phyloP scores from a whole-genome alignment of 23 red algal genomes.

The Gracilaria gracilis region DNA sequence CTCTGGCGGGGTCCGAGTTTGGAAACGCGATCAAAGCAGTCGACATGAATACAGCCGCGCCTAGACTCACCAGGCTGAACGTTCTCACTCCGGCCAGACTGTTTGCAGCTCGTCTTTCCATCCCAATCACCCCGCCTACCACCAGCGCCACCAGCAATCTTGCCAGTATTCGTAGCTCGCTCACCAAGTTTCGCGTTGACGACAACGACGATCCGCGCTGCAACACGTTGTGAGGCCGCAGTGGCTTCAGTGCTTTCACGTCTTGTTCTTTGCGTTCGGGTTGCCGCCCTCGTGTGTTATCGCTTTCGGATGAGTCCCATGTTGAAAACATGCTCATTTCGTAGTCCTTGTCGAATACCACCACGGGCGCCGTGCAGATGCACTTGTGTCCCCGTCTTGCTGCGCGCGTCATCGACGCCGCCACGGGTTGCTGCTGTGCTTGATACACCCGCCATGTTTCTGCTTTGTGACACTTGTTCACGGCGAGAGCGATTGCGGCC shows the following conservation, averaged over 20 bases:
- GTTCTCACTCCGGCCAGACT: slow-evolving; percentile 75
- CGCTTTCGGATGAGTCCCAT: neutral
- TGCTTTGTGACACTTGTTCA: neutral
- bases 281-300: neutral
- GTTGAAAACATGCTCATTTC: neutral
- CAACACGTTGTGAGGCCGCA: neutral
- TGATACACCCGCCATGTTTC: neutral
- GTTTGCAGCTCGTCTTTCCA: slow-evolving; percentile 75
- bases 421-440: neutral
- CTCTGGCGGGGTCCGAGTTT: slow-evolving; percentile 60
- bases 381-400: neutral
- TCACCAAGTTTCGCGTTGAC: neutral
- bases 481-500: neutral
- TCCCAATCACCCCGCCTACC: slow-evolving; percentile 76
- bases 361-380: slow-evolving; percentile 10
- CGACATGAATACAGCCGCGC: slow-evolving; percentile 74
- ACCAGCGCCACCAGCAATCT: slow-evolving; percentile 65
- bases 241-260: neutral
- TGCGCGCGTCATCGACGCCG: neutral
- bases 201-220: slow-evolving; percentile 30
- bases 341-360: slow-evolving; percentile 27
- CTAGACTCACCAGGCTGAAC: slow-evolving; percentile 67
- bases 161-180: slow-evolving; percentile 49
- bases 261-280: neutral
- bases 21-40: slow-evolving; percentile 66